Conservation (phyloP, 2,329 filamentous ascomycete genomes). For the Phyllosticta citribraziliensis region DNA sequence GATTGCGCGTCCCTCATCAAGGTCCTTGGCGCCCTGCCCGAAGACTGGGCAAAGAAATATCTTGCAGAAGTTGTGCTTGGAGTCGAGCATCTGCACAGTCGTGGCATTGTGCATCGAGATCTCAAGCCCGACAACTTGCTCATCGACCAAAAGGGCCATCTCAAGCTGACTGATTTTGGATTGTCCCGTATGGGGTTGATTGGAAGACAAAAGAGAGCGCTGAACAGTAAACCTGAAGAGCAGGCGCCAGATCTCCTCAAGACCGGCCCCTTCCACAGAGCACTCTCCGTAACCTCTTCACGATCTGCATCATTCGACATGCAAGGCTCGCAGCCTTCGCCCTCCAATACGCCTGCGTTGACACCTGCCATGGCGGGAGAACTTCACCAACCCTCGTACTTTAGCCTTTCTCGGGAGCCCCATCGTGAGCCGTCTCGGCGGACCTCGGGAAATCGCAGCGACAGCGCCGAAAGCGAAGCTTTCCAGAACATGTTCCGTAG, state of each 20-base stretch:
- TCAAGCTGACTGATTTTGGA: constrained; percentile 96
- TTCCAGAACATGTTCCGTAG: constrained; percentile 72
- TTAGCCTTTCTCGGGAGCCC: constrained; percentile 59
- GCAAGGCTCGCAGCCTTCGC: constrained; percentile 62
- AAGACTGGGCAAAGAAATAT: constrained; percentile 98
- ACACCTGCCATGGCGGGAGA: constrained; percentile 62
- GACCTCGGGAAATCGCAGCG: constrained; percentile 75
- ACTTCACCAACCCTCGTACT: constrained; percentile 84
- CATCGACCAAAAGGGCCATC: constrained; percentile 91
- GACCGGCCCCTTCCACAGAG: constrained; percentile 79
- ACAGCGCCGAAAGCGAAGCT: constrained; percentile 83
- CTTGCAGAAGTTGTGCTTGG: constrained; percentile 93
- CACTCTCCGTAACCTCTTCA: constrained; percentile 78
- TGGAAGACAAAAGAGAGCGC: constrained; percentile 86
- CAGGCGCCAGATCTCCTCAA: constrained; percentile 88
- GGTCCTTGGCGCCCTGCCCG: constrained; percentile 78
- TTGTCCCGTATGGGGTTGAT: constrained; percentile 95
- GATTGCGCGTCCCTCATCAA: constrained; percentile 97
- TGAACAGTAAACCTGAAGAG: constrained; percentile 68
- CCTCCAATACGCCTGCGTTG: constrained; percentile 75
- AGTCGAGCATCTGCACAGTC: constrained; percentile 87
- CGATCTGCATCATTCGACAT: constrained; percentile 90
- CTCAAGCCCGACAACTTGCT: constrained; percentile 94
- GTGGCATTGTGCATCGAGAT: constrained; percentile 93
- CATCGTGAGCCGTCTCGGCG: constrained; percentile 54